These are phyloP conservation scores for Mycosphaerella sp. DNA, from an alignment of 2,329 filamentous ascomycete species.

Conservation along the genomic window DNA sequence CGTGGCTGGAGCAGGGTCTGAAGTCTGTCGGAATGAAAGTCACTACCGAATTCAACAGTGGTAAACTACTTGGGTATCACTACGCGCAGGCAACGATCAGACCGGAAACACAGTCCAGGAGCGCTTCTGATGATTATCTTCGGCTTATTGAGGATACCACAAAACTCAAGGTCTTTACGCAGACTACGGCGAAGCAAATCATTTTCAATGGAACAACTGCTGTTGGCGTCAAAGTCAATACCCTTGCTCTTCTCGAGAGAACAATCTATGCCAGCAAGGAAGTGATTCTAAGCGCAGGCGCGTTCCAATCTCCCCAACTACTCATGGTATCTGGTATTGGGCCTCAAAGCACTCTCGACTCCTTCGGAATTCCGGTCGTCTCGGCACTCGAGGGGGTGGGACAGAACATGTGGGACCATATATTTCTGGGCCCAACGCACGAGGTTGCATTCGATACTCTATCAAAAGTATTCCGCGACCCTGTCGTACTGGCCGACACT, in stretches of 20 bases:
- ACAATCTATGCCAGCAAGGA: conserved; percentile 34
- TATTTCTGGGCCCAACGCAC: too few species aligned
- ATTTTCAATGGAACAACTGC: conserved; percentile 31
- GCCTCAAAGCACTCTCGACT: conserved; percentile 44
- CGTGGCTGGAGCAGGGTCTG: too few species aligned
- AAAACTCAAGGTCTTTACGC: too few species aligned
- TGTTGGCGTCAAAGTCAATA: conserved; percentile 20
- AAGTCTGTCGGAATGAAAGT: neutral
- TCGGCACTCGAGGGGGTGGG: conserved; percentile 57
- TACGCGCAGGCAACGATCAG: neutral
- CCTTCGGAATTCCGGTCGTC: conserved; percentile 49
- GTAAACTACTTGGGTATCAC: neutral
- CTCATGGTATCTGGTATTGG: conserved; percentile 53
- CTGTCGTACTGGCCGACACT: neutral
- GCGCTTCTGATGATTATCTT: neutral
- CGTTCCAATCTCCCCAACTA: conserved; percentile 41
- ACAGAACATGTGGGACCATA: conserved; percentile 57
- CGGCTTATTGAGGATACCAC: neutral
- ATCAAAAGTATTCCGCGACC: neutral
- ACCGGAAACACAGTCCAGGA: neutral
- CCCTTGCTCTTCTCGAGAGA: neutral
- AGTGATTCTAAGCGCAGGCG: conserved; percentile 42
- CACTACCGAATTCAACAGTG: neutral
- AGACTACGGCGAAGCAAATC: conserved; percentile 21
- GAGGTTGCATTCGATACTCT: conserved; percentile 1